Evolutionary conservation across 352 stramenopile genomes (phyloP).

Genomic region (Globisporangium heterothallicum): DNA sequence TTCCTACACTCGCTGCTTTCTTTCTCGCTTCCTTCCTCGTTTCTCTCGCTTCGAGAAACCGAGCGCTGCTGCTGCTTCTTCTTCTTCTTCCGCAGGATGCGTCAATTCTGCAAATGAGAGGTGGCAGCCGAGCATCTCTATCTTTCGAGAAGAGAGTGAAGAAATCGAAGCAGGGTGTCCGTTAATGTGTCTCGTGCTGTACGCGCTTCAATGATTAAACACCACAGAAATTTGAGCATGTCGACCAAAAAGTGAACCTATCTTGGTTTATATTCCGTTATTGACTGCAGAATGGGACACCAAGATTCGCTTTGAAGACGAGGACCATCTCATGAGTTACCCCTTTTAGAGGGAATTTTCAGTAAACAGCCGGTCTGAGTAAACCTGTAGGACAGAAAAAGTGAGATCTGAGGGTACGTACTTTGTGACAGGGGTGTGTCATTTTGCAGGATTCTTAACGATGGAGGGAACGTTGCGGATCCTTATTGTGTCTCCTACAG

Average conservation of each 20-base stretch:
- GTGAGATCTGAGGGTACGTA: background rate
- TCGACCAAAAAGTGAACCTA: background rate
- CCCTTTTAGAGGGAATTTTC: too few relatives aligned
- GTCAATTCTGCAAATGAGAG: constrained; percentile 10
- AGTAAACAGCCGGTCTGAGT: too few relatives aligned
- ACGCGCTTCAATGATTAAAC: background rate
- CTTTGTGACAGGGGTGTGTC: background rate
- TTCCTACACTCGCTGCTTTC: background rate
- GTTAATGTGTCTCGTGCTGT: background rate
- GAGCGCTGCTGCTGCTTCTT: background rate
- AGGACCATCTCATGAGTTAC: too few relatives aligned
- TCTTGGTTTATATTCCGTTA: background rate
- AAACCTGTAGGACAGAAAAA: background rate
- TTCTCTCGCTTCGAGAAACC: background rate
- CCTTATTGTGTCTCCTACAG: background rate
- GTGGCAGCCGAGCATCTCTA: background rate
- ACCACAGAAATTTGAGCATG: background rate
- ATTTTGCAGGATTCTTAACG: background rate
- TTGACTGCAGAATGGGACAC: too few relatives aligned
- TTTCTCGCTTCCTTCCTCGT: background rate
- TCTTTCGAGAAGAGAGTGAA: too few relatives aligned
- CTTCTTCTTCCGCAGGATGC: background rate
- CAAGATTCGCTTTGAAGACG: too few relatives aligned
- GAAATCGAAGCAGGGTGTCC: background rate
- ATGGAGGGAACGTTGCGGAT: background rate